These are phyloP conservation scores for Peltaster fructicola DNA, from an alignment of 2,329 filamentous ascomycete species.

Conservation along the genomic window DNA sequence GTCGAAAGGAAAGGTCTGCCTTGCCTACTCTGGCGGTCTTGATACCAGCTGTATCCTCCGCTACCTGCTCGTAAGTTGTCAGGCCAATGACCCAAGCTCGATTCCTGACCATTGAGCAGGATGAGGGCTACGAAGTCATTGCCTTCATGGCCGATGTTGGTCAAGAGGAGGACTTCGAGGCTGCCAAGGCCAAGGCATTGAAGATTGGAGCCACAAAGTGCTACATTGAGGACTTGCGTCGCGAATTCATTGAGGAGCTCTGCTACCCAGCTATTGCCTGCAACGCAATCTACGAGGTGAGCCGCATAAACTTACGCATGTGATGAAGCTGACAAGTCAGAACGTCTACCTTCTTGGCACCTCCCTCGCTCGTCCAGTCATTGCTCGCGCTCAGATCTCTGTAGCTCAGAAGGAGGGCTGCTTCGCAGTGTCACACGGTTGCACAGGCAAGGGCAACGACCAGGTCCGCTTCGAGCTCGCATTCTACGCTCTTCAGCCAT, in stretches of 20 bases:
- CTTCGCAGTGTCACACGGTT: conserved; percentile 30
- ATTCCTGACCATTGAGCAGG: conserved; percentile 15
- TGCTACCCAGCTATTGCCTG: conserved; percentile 66
- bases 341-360: conserved; percentile 42
- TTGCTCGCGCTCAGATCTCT: conserved; percentile 47
- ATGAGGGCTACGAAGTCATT: conserved; percentile 44
- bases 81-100: conserved; percentile 9
- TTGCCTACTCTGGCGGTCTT: conserved; percentile 37
- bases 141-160: conserved; percentile 52
- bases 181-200: conserved; percentile 54
- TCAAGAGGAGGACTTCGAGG: conserved; percentile 49
- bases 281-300: conserved; percentile 34
- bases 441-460: conserved; percentile 48
- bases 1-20: conserved; percentile 29
- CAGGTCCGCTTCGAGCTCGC: conserved; percentile 49
- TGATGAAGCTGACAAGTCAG: conserved; percentile 6
- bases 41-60: conserved; percentile 41
- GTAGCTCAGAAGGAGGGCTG: conserved; percentile 47
- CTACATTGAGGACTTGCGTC: conserved; percentile 45
- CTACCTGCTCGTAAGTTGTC: conserved; percentile 20
- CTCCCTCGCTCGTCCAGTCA: conserved; percentile 49
- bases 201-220: conserved; percentile 52
- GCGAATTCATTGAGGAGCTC: conserved; percentile 58
- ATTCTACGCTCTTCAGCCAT: conserved; percentile 44
- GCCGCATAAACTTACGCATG: not conserved